A percentile compares a stretch with the other conserved stretches of the same genome.
phyloP scores from a whole-genome alignment of 139 green algal genomes.

The Pseudopediastrum boryanum region DNA sequence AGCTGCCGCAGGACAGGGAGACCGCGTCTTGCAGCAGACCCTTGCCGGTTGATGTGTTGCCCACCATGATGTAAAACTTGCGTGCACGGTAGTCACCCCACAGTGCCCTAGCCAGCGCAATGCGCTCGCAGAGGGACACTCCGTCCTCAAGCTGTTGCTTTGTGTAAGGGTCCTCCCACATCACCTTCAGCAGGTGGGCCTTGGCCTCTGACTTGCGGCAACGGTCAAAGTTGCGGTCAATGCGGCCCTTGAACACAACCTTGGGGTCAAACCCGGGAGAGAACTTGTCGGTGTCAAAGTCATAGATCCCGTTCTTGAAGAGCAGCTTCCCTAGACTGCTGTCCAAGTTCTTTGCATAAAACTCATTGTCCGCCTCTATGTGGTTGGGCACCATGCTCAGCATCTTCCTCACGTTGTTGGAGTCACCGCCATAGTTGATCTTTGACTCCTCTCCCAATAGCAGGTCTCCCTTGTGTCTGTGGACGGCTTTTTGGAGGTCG shows the following conservation, averaged over 20 bases:
- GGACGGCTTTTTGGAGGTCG: too few species aligned
- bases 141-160: conserved; percentile 13
- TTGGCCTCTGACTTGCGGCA: neutral
- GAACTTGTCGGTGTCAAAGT: conserved; percentile 20
- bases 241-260: conserved; percentile 6
- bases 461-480: too few species aligned
- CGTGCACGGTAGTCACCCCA: neutral
- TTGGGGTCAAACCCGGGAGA: conserved; percentile 8
- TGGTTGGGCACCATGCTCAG: too few species aligned
- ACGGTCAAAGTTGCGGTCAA: conserved; percentile 20
- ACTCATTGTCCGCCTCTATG: too few species aligned
- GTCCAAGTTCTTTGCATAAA: too few species aligned
- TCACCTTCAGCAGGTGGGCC: neutral
- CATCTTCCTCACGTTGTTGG: too few species aligned
- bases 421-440: too few species aligned
- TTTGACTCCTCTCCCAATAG: too few species aligned
- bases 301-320: conserved; percentile 12
- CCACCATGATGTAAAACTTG: conserved; percentile 19
- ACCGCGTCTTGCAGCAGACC: neutral
- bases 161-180: conserved; percentile 20
- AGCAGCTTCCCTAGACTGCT: conserved; percentile 15
- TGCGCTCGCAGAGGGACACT: conserved; percentile 8
- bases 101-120: conserved; percentile 13
- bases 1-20: neutral
- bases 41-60: conserved; percentile 2